These are phyloP conservation scores for Penicillium sumatraense DNA, from an alignment of 2,329 filamentous ascomycete genomes.

Conservation along the genomic window DNA sequence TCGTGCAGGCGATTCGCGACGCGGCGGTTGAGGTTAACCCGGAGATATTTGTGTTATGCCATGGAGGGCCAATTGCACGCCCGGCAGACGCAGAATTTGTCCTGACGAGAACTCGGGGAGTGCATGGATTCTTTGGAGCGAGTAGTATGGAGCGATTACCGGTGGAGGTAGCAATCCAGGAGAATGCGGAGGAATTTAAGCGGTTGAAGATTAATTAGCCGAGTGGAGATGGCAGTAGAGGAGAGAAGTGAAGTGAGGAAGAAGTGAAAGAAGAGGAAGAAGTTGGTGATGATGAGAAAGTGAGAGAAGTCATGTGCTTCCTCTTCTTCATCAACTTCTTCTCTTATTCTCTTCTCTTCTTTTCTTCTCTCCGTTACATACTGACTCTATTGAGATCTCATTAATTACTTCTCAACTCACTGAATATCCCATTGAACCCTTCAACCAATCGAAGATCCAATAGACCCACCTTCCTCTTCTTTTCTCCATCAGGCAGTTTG, in stretches of 20 bases:
- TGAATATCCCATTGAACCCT: neutral
- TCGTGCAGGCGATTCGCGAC: slow-evolving; percentile 68
- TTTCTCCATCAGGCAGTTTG: slow-evolving; percentile 32
- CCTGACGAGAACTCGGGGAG: slow-evolving; percentile 61
- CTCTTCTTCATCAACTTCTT: neutral
- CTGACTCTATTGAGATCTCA: neutral
- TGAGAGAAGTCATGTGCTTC: neutral
- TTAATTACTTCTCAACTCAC: too few species aligned
- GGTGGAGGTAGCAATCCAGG: slow-evolving; percentile 68
- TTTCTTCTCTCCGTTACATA: neutral
- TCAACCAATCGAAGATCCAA: neutral
- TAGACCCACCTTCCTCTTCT: slow-evolving; percentile 13
- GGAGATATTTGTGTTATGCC: slow-evolving; percentile 70
- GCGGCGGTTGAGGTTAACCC: slow-evolving; percentile 59
- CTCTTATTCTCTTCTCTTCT: neutral
- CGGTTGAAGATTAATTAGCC: slow-evolving; percentile 31
- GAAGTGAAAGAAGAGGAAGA: neutral
- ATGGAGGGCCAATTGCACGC: slow-evolving; percentile 70
- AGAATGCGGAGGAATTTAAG: slow-evolving; percentile 62
- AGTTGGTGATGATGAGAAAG: slow-evolving; percentile 7
- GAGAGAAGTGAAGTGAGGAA: neutral
- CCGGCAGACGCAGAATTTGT: slow-evolving; percentile 68
- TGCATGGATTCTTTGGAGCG: slow-evolving; percentile 75
- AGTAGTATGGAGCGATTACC: slow-evolving; percentile 71
- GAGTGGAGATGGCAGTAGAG: slow-evolving; percentile 1